phyloP scores from a whole-genome alignment of 352 stramenopile species.

The Pythium rhizo-oryzae region DNA sequence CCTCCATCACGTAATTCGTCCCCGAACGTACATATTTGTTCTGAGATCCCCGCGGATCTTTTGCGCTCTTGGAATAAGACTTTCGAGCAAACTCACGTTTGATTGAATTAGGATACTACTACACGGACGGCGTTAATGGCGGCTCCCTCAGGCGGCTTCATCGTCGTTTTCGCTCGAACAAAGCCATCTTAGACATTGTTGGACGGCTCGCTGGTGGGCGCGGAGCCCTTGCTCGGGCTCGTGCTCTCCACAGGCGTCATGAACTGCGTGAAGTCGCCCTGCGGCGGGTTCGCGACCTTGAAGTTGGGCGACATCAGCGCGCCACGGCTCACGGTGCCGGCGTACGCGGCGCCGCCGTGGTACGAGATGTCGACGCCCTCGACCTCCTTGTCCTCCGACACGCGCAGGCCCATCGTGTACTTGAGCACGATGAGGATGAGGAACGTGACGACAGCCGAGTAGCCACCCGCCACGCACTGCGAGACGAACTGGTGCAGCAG shows the following conservation, averaged over 20 bases:
- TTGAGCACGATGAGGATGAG: constrained; percentile 76
- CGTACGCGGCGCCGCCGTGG: constrained; percentile 70
- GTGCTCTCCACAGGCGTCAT: constrained; percentile 30
- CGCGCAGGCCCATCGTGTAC: constrained; percentile 67
- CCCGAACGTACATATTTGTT: neutral
- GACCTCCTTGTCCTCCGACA: constrained; percentile 79
- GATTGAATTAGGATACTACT: constrained; percentile 1
- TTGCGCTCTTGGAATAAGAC: neutral
- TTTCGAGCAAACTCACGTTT: neutral
- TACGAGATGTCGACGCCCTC: constrained; percentile 81
- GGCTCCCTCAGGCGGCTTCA: no score
- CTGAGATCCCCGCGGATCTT: neutral
- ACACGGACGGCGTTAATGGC: neutral
- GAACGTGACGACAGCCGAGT: constrained; percentile 69
- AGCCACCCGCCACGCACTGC: constrained; percentile 58
- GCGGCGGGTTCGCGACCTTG: constrained; percentile 38
- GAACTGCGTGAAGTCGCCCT: constrained; percentile 34
- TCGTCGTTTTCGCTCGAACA: neutral
- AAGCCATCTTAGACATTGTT: neutral
- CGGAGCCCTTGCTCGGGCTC: neutral
- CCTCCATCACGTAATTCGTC: neutral
- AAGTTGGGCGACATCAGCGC: constrained; percentile 32
- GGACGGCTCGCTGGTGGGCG: neutral
- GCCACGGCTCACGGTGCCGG: constrained; percentile 34
- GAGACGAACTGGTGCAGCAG: constrained; percentile 61